phyloP scores from a whole-genome alignment of 202 grass and related monocot species.

The Bolboschoenoplectus hybrid region DNA sequence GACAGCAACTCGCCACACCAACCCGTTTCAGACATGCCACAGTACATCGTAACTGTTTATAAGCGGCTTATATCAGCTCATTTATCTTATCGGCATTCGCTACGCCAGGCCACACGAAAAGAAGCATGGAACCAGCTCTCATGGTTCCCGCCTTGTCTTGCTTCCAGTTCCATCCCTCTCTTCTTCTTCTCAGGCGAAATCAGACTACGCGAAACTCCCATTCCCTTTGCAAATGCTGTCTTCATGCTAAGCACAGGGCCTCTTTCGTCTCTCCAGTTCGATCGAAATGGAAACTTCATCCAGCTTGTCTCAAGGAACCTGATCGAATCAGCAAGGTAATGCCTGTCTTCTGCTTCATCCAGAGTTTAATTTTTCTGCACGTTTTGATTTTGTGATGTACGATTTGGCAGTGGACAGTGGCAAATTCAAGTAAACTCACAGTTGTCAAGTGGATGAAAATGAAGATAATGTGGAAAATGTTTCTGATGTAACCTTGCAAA shows the following conservation, averaged over 20 bases:
- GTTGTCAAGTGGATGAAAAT: neutral
- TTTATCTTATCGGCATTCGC: constrained; percentile 31
- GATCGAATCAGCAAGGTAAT: constrained; percentile 11
- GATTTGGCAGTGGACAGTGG: constrained; percentile 4
- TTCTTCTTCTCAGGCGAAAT: constrained; percentile 15
- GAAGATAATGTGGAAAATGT: neutral
- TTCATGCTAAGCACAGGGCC: neutral
- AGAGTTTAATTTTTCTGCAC: neutral
- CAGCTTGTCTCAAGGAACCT: neutral
- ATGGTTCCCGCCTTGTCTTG: constrained; percentile 24
- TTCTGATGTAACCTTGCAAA: neutral
- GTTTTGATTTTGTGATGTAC: neutral
- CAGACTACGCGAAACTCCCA: neutral
- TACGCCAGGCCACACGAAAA: neutral
- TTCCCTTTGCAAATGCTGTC: constrained; percentile 4
- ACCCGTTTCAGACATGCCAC: neutral
- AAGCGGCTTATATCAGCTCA: constrained; percentile 34
- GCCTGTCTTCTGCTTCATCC: neutral
- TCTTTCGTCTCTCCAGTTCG: constrained; percentile 4
- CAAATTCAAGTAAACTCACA: neutral
- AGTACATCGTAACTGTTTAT: neutral
- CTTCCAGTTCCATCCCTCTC: neutral
- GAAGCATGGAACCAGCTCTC: constrained; percentile 20
- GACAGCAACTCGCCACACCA: neutral
- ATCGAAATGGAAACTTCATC: constrained; percentile 18